Conservation (phyloP, 2,329 filamentous ascomycete species). For the Thelonectria olida region DNA sequence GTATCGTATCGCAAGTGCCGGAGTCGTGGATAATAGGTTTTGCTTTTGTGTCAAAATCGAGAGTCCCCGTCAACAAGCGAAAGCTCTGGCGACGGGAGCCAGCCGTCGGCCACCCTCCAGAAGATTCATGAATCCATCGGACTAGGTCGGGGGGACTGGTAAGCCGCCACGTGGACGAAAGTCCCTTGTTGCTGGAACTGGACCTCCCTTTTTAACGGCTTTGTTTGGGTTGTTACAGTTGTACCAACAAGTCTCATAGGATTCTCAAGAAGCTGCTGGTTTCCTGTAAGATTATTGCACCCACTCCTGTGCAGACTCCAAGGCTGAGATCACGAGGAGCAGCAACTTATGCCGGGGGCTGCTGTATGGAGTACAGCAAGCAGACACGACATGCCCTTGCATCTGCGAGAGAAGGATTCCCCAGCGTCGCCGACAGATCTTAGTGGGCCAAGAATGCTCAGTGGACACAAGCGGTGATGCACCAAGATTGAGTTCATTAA, state of each 20-base stretch:
- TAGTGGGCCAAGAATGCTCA: not conserved
- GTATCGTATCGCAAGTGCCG: constrained; percentile 9
- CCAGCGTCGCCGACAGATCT: constrained; percentile 3
- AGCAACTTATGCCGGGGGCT: constrained; percentile 4
- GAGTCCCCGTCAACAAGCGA: constrained; percentile 21
- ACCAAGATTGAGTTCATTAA: constrained; percentile 14
- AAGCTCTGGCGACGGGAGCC: constrained; percentile 12
- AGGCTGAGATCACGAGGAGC: constrained; percentile 10
- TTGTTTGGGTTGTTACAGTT: not conserved
- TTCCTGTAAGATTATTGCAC: constrained; percentile 10
- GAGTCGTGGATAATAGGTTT: constrained; percentile 26
- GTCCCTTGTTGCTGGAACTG: too few relatives aligned
- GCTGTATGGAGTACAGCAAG: not conserved
- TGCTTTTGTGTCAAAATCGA: constrained; percentile 33
- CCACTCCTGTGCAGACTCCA: constrained; percentile 16
- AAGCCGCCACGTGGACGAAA: constrained; percentile 37
- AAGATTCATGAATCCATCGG: constrained; percentile 25
- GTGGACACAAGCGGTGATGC: constrained; percentile 9
- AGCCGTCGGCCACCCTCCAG: constrained; percentile 24
- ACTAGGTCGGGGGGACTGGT: constrained; percentile 22
- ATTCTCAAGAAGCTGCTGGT: not conserved
- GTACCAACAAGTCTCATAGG: not conserved
- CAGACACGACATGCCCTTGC: constrained; percentile 4
- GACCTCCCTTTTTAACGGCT: not conserved
- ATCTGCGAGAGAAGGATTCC: constrained; percentile 13